Evolutionary conservation across 805 yeast genomes (phyloP), one percentile per base, ranked within the genome.

Genomic region (Jamesozyma spencerorum): DNA sequence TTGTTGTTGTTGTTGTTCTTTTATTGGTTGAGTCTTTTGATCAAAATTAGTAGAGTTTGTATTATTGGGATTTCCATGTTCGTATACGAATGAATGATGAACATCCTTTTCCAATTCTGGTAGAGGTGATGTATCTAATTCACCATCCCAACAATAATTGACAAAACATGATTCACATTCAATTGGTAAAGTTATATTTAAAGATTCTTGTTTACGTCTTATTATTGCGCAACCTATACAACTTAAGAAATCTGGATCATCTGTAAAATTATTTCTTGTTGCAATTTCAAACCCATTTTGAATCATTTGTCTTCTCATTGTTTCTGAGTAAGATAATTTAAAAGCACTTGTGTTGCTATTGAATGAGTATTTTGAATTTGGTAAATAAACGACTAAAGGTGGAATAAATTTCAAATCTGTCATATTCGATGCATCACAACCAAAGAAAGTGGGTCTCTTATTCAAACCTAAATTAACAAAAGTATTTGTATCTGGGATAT

Each of bases 221-320:
- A 85, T 69, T 34, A 85, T 72, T 11, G 94, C 95, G 68, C 95
- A 85, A 2, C 83, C 84, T 35, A 85, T 71, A 66, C 95, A 85
- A 6, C 77, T 72, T 33, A 74, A 65, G 79, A 84, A 85, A 31
- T 81, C 77, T 5, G 65, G 58, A 49, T 83, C 94, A 22, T 79
- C 55, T 8, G 94, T 80, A 30, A 76, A 63, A 58, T 84, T 85
- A 42, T 69, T 68, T 53, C 81, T 72, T 1, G 88, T 69, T 10
- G 80, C 73, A 13, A 74, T 70, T 50, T 82, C 85, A 55, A 75
- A 82, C 8, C 95, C 95, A 58, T 86, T 86, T 48, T 68, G 60
- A 41, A 85, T 73, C 70, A 85, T 72, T 0, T 70, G 65, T 31
- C 66, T 60, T 48, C 77, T 74, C 50, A 81, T 84, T 1, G 67